Evolutionary conservation across 495 filamentous ascomycete genomes (phyloP).

Genomic region (Xylaria sp.): DNA sequence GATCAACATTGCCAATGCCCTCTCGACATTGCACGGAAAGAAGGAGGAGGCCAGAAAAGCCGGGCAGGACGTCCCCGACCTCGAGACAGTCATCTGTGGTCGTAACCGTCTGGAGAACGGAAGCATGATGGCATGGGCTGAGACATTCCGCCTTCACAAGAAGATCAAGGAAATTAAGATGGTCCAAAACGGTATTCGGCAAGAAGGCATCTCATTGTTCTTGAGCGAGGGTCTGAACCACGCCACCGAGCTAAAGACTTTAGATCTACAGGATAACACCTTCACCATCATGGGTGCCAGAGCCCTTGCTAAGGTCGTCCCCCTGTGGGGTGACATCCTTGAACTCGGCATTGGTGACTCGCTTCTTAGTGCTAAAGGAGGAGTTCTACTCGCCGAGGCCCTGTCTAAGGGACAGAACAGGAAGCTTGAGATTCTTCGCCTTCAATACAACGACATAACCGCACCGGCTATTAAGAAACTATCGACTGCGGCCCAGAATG

Average conservation of each 20-base stretch:
- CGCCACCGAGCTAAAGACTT: slow-evolving; percentile 66
- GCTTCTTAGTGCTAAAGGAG: slow-evolving; percentile 80
- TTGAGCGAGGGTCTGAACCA: slow-evolving; percentile 77
- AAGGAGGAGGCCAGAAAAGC: slow-evolving; percentile 75
- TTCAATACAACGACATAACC: slow-evolving; percentile 96
- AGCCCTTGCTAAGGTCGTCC: slow-evolving; percentile 76
- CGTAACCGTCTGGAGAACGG: slow-evolving; percentile 95
- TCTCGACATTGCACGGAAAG: slow-evolving; percentile 75
- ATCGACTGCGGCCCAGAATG: slow-evolving; percentile 65
- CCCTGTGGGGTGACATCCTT: slow-evolving; percentile 73
- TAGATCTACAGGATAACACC: slow-evolving; percentile 97
- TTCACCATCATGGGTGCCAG: slow-evolving; percentile 83
- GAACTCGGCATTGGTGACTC: slow-evolving; percentile 93
- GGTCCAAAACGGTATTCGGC: slow-evolving; percentile 97
- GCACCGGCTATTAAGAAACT: slow-evolving; percentile 73
- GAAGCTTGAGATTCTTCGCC: slow-evolving; percentile 76
- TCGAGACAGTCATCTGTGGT: slow-evolving; percentile 95
- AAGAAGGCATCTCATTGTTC: slow-evolving; percentile 84
- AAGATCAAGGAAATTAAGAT: slow-evolving; percentile 87
- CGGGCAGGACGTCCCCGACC: slow-evolving; percentile 72
- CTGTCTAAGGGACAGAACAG: slow-evolving; percentile 76
- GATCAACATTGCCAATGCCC: slow-evolving; percentile 79
- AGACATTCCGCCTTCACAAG: slow-evolving; percentile 79
- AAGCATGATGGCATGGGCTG: slow-evolving; percentile 93
- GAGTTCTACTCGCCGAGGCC: slow-evolving; percentile 72